Conservation (phyloP, 441 rosid genomes). For the Gossypium schwendimanii region DNA sequence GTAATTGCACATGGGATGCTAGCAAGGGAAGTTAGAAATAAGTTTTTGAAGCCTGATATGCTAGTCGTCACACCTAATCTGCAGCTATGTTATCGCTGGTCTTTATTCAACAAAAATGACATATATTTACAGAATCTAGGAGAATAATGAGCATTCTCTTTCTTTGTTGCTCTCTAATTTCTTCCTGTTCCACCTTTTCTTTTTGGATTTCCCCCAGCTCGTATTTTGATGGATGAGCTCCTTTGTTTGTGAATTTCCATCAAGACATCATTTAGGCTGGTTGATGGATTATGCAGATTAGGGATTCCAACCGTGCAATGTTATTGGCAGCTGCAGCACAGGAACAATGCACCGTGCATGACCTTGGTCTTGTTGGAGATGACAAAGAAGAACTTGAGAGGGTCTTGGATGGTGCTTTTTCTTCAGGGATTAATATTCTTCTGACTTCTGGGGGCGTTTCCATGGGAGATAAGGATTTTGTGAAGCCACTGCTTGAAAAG, state of each 20-base stretch:
- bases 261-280: constrained; percentile 5
- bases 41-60: background rate
- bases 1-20: background rate
- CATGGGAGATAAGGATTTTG: constrained; percentile 94
- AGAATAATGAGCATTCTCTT: background rate
- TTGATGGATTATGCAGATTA: constrained; percentile 50
- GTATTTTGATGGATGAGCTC: background rate
- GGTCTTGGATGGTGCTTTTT: constrained; percentile 49
- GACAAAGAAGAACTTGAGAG: constrained; percentile 61
- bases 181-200: background rate
- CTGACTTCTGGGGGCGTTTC: constrained; percentile 96
- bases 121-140: background rate
- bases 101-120: background rate
- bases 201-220: background rate
- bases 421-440: constrained; percentile 68
- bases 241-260: constrained; percentile 6
- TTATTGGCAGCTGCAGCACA: constrained; percentile 70
- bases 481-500: constrained; percentile 74
- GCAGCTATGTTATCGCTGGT: background rate
- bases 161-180: background rate
- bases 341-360: constrained; percentile 72
- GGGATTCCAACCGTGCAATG: constrained; percentile 96
- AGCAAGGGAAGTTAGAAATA: background rate
- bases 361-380: constrained; percentile 81
- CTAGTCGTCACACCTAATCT: background rate